Evolutionary conservation across 75 land plant genomes (phyloP).

Genomic region (Isoetes taiwanensis): DNA sequence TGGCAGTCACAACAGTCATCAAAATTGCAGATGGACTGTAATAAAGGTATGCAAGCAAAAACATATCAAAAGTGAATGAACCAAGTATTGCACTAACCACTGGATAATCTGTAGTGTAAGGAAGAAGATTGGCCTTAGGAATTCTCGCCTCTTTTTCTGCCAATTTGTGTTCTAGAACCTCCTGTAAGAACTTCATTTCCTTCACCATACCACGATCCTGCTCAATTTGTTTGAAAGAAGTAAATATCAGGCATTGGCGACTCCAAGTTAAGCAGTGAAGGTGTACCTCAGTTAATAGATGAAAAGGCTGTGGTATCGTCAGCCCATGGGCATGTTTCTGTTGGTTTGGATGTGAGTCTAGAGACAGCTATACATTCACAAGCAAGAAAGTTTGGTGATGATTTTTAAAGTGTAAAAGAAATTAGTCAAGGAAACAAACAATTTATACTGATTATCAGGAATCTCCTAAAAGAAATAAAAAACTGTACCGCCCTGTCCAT

Average conservation of each 20-base stretch:
- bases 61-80: neutral
- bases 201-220: constrained; percentile 87
- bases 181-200: constrained; percentile 42
- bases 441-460: neutral
- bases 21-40: no score
- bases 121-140: constrained; percentile 79
- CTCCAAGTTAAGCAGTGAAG: no score
- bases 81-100: constrained; percentile 31
- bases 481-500: no score
- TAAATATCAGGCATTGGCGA: no score
- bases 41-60: neutral
- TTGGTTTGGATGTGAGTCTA: constrained; percentile 43
- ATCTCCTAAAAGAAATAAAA: no score
- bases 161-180: constrained; percentile 39
- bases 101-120: constrained; percentile 81
- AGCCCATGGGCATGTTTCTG: constrained; percentile 18
- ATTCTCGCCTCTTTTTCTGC: constrained; percentile 55
- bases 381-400: neutral
- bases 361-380: constrained; percentile 43
- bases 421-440: neutral
- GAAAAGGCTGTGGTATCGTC: constrained; percentile 69
- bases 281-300: constrained; percentile 84
- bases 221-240: no score
- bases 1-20: constrained; percentile 2
- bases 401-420: neutral